phyloP scores from a whole-genome alignment of 1,284 basidiomycete genomes.

The Kalmanozyma brasiliensis region DNA sequence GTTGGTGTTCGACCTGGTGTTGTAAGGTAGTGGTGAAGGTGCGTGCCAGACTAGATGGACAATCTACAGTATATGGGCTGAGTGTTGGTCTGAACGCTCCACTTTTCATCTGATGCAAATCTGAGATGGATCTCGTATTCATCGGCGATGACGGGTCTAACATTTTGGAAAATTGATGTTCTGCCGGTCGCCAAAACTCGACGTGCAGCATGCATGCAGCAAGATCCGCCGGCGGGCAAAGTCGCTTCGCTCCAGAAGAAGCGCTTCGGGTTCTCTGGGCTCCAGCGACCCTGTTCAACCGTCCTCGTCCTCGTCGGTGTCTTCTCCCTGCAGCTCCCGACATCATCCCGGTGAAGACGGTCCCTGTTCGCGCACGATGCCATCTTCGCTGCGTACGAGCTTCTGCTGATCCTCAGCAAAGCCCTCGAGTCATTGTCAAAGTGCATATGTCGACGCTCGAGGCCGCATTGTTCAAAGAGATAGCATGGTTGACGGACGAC shows the following conservation, averaged over 20 bases:
- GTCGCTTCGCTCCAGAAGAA: slow-evolving; percentile 25
- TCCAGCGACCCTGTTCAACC: slow-evolving; percentile 17
- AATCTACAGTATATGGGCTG: not conserved
- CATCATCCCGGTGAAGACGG: not conserved
- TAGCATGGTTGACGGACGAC: too few relatives aligned
- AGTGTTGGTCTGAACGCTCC: slow-evolving; percentile 7
- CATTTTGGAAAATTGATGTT: not conserved
- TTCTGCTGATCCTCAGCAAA: too few relatives aligned
- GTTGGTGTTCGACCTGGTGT: not conserved
- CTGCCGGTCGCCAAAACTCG: not conserved
- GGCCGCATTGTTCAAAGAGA: too few relatives aligned
- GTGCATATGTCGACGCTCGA: too few relatives aligned
- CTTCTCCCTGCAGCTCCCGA: not conserved
- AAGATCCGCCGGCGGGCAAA: too few relatives aligned
- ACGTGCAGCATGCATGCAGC: not conserved
- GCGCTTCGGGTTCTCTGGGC: slow-evolving; percentile 47
- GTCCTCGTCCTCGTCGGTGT: not conserved
- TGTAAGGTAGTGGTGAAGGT: not conserved
- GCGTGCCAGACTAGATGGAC: not conserved
- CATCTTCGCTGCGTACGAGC: too few relatives aligned
- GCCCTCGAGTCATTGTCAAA: too few relatives aligned
- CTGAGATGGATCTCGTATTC: not conserved
- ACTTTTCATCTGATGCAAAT: not conserved
- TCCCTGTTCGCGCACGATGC: too few relatives aligned
- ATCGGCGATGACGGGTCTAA: slow-evolving; percentile 4